Base-by-base conservation (phyloP, 176 grass and related monocot genomes). In the Oryza nivara region DNA sequence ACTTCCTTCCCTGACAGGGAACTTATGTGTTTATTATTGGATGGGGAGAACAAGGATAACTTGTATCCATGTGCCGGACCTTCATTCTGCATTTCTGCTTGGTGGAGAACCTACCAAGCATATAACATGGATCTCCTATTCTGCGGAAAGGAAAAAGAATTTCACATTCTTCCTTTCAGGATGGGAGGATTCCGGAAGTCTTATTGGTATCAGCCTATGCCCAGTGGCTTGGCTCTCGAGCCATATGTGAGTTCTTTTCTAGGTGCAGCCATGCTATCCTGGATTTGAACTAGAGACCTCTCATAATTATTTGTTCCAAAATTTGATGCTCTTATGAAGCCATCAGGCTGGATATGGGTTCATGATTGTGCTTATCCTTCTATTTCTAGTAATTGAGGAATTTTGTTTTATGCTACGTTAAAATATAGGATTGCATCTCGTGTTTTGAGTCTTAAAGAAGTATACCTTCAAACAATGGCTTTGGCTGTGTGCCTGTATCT, bases 301-400 rank as follows among this genome's bases (percentile, higher is more conserved):
- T 64, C 16, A 15, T 38, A 81, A 32, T 11, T 67, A 41, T 16
- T 49, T 76, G 65, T 71, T 81, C 23, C 30, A 72, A 69, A 67
- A 8, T n/a, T 72, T 72, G 43, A 40, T 85, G 43, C 70, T 63
- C 6, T 65, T 67, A 23, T 15, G 9, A 72, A 71, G 9, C 20
- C 2, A 25, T 83, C 38, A 16, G 34, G 26, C 26, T 2, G 14
- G 14, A 64, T 82, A 34, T 16, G 13, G 32, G 58, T 67, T 74
- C 15, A 48, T 58, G 58, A 47, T 67, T 15, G 13, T 74, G n/a
- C 17, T 51, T 66, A 74, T n/a, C 28, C 34, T 67, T 68, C 52
- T 56, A 56, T 7, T 61, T 58, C 17, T 58, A 58, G 52, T 58
- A 58, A 58, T 58, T 58, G 6, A 19, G 6, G 17, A 58, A 58